These are phyloP conservation scores for Pythium rishiriense DNA, from an alignment of 352 stramenopile genomes.

Conservation along the genomic window DNA sequence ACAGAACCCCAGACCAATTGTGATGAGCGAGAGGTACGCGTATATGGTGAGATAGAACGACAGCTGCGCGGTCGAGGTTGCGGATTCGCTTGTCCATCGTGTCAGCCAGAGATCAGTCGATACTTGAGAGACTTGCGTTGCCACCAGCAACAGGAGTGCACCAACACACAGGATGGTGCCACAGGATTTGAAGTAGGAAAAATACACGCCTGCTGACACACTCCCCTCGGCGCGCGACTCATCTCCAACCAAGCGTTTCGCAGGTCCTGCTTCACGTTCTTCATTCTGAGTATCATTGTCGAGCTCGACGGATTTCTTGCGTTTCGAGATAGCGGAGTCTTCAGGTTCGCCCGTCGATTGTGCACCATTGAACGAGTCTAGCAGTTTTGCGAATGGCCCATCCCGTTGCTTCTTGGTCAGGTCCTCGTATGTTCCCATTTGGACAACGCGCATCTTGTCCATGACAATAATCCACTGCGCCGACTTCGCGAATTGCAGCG, in stretches of 20 bases:
- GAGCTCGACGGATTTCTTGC: not conserved
- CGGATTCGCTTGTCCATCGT: constrained; percentile 43
- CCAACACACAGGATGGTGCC: constrained; percentile 37
- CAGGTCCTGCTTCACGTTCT: constrained; percentile 1
- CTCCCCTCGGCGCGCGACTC: constrained; percentile 46
- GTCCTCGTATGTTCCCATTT: constrained; percentile 65
- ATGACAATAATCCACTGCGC: constrained; percentile 79
- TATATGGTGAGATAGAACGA: constrained; percentile 58
- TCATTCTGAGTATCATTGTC: not conserved
- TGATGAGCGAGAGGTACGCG: constrained; percentile 52
- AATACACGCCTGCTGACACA: constrained; percentile 40
- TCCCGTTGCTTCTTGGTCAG: constrained; percentile 39
- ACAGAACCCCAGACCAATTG: constrained; percentile 50
- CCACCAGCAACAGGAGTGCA: constrained; percentile 39
- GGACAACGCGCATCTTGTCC: constrained; percentile 58
- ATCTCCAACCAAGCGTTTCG: constrained; percentile 40
- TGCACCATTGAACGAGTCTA: constrained; percentile 20
- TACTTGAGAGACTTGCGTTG: constrained; percentile 49
- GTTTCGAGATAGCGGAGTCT: not conserved
- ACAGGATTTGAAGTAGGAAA: constrained; percentile 54
- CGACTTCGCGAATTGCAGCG: constrained; percentile 49
- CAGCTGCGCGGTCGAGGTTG: constrained; percentile 27
- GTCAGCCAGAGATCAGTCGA: constrained; percentile 72
- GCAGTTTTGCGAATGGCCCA: constrained; percentile 48
- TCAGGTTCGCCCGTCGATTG: constrained; percentile 1